These are phyloP conservation scores for Desmodesmus armatus DNA, from an alignment of 139 green algal species.

Conservation along the genomic window DNA sequence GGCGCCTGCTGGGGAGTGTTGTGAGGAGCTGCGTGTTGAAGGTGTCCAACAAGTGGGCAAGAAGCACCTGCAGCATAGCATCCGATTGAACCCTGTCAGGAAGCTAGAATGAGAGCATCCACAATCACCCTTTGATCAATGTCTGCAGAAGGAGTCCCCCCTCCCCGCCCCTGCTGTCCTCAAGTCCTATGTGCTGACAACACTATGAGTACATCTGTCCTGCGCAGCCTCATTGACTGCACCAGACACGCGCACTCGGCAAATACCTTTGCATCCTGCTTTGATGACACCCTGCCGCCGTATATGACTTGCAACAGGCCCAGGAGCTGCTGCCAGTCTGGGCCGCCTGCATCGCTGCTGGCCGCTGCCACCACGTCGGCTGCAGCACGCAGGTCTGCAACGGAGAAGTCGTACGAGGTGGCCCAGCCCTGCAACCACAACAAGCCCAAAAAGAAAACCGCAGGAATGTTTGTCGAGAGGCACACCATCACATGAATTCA, in stretches of 20 bases:
- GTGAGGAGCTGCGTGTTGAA: slow-evolving; percentile 13
- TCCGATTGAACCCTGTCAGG: too few relatives aligned
- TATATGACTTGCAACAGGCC: slow-evolving; percentile 87
- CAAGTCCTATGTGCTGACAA: not conserved
- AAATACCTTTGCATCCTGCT: slow-evolving; percentile 68
- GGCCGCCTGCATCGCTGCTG: not conserved
- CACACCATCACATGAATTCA: too few relatives aligned
- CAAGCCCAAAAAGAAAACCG: too few relatives aligned
- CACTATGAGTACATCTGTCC: not conserved
- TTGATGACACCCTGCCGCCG: slow-evolving; percentile 80
- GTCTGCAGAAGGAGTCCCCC: too few relatives aligned
- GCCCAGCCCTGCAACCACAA: slow-evolving; percentile 74
- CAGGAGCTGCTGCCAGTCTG: slow-evolving; percentile 77
- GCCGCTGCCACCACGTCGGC: slow-evolving; percentile 68
- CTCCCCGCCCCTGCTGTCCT: too few relatives aligned
- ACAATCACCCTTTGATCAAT: too few relatives aligned
- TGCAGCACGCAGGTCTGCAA: slow-evolving; percentile 77
- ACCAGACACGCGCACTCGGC: not conserved
- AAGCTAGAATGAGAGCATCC: not conserved
- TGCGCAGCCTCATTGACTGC: not conserved
- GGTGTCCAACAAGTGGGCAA: not conserved
- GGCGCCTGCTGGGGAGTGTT: not conserved
- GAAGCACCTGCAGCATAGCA: slow-evolving; percentile 29
- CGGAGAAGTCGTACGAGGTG: slow-evolving; percentile 89
- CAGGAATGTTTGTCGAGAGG: too few relatives aligned